Evolutionary conservation across 495 filamentous ascomycete species (phyloP), one percentile per base, ranked within the genome.

Genomic region (Penicillium canescens): DNA sequence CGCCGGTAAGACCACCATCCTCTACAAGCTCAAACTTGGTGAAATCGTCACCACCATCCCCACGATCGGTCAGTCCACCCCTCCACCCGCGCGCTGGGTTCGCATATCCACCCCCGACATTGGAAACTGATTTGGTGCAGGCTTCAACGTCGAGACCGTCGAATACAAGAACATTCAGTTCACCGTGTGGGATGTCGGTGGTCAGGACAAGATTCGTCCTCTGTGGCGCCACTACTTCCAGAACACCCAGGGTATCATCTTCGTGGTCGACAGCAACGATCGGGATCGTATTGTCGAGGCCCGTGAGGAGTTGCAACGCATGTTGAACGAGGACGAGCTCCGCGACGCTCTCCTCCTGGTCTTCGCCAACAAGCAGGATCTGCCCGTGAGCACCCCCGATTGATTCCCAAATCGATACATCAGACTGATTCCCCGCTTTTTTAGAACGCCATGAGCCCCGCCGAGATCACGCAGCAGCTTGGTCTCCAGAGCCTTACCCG

Each of bases 151-250:
- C 73, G 94, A 99, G 85, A 98, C 94, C 40, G 95, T 99, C 76
- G 95, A 97, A 73, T 99, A 98, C 82, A 96, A 96, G 86, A 98
- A 99, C 84, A 97, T 99, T 74, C 92, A 96, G 73, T 99, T 99
- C 82, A 99, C 94, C 72, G 94, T 99, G 74, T 99, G 94, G 94
- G 94, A 99, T 85, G 94, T 99, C 70, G 94, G 94, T 82, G 94
- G 94, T 71, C 94, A 99, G 83, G 94, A 99, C 83, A 99, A 99
- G 89, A 99, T 99, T 75, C 86, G 94, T 74, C 94, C 94, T 68
- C 80, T 99, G 69, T 99, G 94, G 94, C 88, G 94, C 80, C 94
- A 99, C 82, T 99, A 99, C 78, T 99, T 96, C 89, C 94, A 99
- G 82, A 99, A 99, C 80, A 99, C 94, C 59, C 94, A 99, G 79